Base-by-base conservation (phyloP, 192 early-diverging fungal species). In the Funneliformis geosporum region DNA sequence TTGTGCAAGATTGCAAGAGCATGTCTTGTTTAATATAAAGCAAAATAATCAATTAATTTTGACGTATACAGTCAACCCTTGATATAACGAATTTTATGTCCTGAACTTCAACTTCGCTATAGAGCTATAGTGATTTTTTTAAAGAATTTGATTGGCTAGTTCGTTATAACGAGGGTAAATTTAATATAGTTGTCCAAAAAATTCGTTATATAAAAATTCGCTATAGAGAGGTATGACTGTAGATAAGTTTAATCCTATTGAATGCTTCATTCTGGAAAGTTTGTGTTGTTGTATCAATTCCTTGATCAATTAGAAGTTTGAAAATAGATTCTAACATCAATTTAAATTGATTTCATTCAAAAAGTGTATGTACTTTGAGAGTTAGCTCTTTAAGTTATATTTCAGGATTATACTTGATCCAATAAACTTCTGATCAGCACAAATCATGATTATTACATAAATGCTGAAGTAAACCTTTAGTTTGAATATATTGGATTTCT, bases 191-290 rank as follows among this genome's bases (percentile, higher is more conserved):
- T n/a, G n/a, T n/a, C n/a, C n/a, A n/a, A n/a, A n/a, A n/a, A n/a
- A n/a, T n/a, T n/a, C n/a, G n/a, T n/a, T n/a, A n/a, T n/a, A n/a
- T n/a, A n/a, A n/a, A n/a, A n/a, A n/a, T n/a, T n/a, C n/a, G n/a
- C n/a, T n/a, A n/a, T n/a, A n/a, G n/a, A n/a, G n/a, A n/a, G n/a
- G n/a, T n/a, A n/a, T n/a, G n/a, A n/a, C n/a, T n/a, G n/a, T n/a
- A 73, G 7, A 50, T 18, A 4, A 73, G 33, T 59, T 59, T 59
- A 27, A 59, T 25, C 5, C 55, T 23, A 42, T 73, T 73, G 18
- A 73, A 73, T 38, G 72, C 44, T 73, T 73, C 18, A 60, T 39
- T 73, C 38, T 33, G 23, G 5, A 50, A 73, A 18, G 44, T 59
- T 28, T 50, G 2, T 18, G 0, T 33, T 46, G 8, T 25, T 25